Base-by-base conservation (phyloP, 2,329 filamentous ascomycete genomes). In the Claviceps africana region DNA sequence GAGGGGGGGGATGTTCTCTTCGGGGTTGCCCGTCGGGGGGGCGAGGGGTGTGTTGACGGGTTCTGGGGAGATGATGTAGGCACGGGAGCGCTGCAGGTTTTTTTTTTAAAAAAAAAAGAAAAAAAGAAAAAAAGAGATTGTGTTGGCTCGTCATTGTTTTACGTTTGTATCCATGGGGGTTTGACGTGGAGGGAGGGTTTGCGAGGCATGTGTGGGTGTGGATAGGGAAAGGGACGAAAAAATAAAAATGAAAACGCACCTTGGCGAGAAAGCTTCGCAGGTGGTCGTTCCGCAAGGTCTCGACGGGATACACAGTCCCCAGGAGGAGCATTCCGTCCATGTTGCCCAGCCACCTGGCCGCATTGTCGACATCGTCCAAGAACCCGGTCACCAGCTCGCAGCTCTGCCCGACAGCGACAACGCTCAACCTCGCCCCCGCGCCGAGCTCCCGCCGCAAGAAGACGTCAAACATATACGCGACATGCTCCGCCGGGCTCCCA, bases 331-430 rank as follows among this genome's bases (percentile, higher is more conserved):
- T 66, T 2, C 73, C 70, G 43, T 67, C 69, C 50, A 83, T 58
- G 22, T 68, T 68, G 0, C 48, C 46, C 1, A 69, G 68, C 67
- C 75, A 72, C 19, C 52, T 60, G 3, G 56, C 54, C 74, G 77
- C 83, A 62, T 70, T 74, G 64, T 70, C 72, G 10, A 77, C 62
- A 3, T 73, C 57, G 37, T 81, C 74, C 10, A 93, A 70, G 56
- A 85, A 83, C 15, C 67, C 61, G 30, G 83, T 65, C 0, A 81
- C 70, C 1, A 73, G 68, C 33, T 82, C 74, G 0, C 81, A 82
- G 3, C 81, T 82, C 51, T 85, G 80, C 1, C 84, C 81, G 17
- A 93, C 69, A 1, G 78, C 86, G 47, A 95, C 72, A 33, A 95
- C 63, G 61, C 89, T 82, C 21, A 95, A 61, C 45, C 73, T 74